These are phyloP conservation scores for Pilasporangium apinafurcum DNA, from an alignment of 352 stramenopile species.

Conservation along the genomic window DNA sequence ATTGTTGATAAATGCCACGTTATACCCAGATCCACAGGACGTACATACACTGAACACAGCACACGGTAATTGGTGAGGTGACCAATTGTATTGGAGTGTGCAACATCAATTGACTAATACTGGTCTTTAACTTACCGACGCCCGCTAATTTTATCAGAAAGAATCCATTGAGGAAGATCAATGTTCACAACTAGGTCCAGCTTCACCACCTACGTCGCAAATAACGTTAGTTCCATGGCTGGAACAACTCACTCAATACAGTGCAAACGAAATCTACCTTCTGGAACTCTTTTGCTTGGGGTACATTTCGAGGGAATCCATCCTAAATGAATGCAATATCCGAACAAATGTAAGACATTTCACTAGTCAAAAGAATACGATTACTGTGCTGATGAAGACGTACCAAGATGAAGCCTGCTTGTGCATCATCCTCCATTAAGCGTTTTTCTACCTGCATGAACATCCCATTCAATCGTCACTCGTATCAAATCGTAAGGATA, in stretches of 20 bases:
- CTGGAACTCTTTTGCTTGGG: constrained; percentile 81
- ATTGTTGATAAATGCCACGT: constrained; percentile 83
- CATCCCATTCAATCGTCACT: background rate
- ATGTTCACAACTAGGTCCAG: constrained; percentile 88
- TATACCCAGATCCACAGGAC: constrained; percentile 81
- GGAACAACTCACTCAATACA: background rate
- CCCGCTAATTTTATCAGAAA: constrained; percentile 87
- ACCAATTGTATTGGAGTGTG: no score
- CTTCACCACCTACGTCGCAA: constrained; percentile 24
- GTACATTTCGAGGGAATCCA: constrained; percentile 86
- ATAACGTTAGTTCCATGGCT: background rate
- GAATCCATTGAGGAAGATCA: constrained; percentile 82
- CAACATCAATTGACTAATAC: background rate
- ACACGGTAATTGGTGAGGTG: background rate
- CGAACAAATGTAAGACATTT: no score
- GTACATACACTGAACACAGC: constrained; percentile 51
- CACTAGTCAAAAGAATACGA: no score
- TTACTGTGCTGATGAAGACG: no score
- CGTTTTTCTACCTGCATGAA: constrained; percentile 56
- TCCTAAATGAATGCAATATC: no score
- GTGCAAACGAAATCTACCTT: constrained; percentile 12
- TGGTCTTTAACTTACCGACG: constrained; percentile 36
- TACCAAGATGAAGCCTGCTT: constrained; percentile 80
- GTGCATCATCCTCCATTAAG: constrained; percentile 56
- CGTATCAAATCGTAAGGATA: background rate